Base-by-base conservation (phyloP, 805 yeast species). In the Candida sakaeoensis region DNA sequence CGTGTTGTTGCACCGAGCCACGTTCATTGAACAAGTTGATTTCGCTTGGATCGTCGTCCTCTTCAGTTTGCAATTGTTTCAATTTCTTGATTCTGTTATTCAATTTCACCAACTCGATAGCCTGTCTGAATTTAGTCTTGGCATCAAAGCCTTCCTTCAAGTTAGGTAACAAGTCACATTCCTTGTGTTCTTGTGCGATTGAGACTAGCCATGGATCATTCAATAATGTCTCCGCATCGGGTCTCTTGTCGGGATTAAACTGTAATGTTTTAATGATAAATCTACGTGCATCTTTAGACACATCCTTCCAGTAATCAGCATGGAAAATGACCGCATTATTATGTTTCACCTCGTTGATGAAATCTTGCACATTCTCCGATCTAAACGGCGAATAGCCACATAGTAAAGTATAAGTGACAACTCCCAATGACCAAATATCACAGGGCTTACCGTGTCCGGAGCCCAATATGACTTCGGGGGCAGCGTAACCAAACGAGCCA, bases 371-470 rank as follows among this genome's bases (percentile, higher is more conserved):
- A 34, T 78, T 82, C 55, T 90, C 96, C 0, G 96, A 79, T 37
- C 90, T 67, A 60, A 93, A 93, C 6, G 99, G 99, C 9, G 93
- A 98, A 58, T 88, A 89, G 40, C 99, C 99, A 60, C 97, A 90
- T 2, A 93, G 96, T 45, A 93, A 70, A 5, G 93, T 99, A 57
- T 88, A 93, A 37, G 93, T 65, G 1, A 93, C 98, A 23, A 93
- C 95, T 47, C 99, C 99, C 69, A 90, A 91, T 2, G 96, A 87
- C 99, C 99, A 93, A 15, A 93, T 82, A 61, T 93, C 99, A 36
- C 93, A 96, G 1, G 99, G 99, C 0, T 99, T 99, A 26, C 77
- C 72, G 54, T 93, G 93, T 1, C 96, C 97, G 49, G 80, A 80
- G 1, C 98, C 99, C 42, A 86, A 85, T 39, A 93, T 69, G 49